Percentiles rank a stretch among this genome's conserved stretches.
phyloP scores from a whole-genome alignment of 768 basidiomycete species.

The Termitomyces titanicus region DNA sequence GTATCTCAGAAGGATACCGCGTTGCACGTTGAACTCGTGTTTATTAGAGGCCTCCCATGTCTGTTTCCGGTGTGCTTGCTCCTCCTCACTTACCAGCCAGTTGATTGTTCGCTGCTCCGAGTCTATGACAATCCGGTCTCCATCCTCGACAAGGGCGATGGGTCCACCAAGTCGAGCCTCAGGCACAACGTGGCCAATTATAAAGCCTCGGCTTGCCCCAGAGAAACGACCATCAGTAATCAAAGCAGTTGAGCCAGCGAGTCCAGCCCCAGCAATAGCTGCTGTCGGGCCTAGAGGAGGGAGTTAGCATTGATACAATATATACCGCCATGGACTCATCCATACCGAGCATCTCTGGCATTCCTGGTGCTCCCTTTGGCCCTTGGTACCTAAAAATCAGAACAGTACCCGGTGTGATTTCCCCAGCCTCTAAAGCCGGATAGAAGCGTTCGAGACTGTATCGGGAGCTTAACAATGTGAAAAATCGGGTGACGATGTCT shows the following conservation, averaged over 20 bases:
- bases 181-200: conserved; percentile 55
- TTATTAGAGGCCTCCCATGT: conserved; percentile 73
- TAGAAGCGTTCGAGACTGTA: conserved; percentile 66
- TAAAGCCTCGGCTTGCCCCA: conserved; percentile 62
- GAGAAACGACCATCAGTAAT: conserved; percentile 91
- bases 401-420: conserved; percentile 72
- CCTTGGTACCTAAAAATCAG: conserved; percentile 87
- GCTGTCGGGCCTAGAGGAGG: conserved; percentile 63
- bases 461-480: neutral
- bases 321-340: neutral
- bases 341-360: conserved; percentile 70
- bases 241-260: conserved; percentile 72
- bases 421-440: conserved; percentile 66
- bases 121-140: conserved; percentile 77
- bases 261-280: conserved; percentile 81
- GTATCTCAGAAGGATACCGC: conserved; percentile 77
- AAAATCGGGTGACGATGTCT: neutral
- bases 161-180: conserved; percentile 79
- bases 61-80: conserved; percentile 53
- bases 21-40: conserved; percentile 58
- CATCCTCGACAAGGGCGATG: conserved; percentile 83
- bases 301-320: neutral
- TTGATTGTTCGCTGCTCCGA: conserved; percentile 59
- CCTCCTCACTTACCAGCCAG: conserved; percentile 70
- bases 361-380: conserved; percentile 88